Evolutionary conservation across 331 rosid species (phyloP).

Genomic region (Prunus yedoensis): DNA sequence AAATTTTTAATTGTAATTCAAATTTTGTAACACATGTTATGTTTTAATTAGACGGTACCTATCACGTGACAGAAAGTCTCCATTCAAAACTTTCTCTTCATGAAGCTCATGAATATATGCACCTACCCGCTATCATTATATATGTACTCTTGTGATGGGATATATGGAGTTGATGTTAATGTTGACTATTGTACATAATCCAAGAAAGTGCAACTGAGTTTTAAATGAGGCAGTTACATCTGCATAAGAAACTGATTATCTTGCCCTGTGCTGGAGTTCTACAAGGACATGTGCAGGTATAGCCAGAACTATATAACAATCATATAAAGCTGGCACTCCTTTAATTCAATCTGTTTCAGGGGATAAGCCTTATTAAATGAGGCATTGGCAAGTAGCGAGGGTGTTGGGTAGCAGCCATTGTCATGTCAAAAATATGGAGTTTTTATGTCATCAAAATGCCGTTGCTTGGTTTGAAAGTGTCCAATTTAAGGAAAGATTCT

Average conservation of each 20-base stretch:
- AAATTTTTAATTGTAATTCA: no score
- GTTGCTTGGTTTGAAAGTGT: background rate
- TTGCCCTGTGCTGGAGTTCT: background rate
- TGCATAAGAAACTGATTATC: background rate
- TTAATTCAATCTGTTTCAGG: constrained; percentile 14
- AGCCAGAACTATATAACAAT: constrained; percentile 1
- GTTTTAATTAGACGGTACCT: no score
- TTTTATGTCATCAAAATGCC: background rate
- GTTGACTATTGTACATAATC: background rate
- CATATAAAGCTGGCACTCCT: constrained; percentile 20
- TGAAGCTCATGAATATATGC: background rate
- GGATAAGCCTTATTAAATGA: constrained; percentile 24
- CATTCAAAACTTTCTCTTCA: no score
- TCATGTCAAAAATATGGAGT: constrained; percentile 3
- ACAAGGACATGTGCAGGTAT: constrained; percentile 19
- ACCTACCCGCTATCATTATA: background rate
- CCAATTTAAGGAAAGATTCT: background rate
- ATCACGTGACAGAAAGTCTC: background rate
- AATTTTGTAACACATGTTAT: no score
- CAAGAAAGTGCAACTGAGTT: background rate
- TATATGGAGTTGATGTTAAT: background rate
- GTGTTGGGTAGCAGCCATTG: constrained; percentile 26
- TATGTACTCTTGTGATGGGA: background rate
- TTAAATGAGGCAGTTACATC: constrained; percentile 18
- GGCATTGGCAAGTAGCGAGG: constrained; percentile 19